Percentiles rank a stretch among this genome's conserved stretches.
Conservation (phyloP, 1,284 basidiomycete genomes). For the Heliocybe sulcata region DNA sequence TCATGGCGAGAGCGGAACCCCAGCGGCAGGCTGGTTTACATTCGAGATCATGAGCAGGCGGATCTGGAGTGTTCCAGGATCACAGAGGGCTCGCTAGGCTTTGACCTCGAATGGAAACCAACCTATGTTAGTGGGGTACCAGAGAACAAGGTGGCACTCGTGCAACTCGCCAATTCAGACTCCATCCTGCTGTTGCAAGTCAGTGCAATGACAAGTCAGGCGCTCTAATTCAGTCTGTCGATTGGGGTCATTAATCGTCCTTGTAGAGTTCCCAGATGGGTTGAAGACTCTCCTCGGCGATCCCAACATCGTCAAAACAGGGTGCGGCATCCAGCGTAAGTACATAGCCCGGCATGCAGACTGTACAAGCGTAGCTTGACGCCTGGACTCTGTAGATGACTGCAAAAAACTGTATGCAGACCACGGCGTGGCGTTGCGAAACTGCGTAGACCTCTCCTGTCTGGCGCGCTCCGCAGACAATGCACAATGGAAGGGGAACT, state of each 20-base stretch:
- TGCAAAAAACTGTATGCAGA: slow-evolving; percentile 56
- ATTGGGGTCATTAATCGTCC: neutral
- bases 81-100: slow-evolving; percentile 31
- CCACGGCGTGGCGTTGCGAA: slow-evolving; percentile 36
- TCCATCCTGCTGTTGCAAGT: slow-evolving; percentile 58
- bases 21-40: neutral
- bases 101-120: slow-evolving; percentile 74
- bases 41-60: neutral
- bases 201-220: slow-evolving; percentile 47
- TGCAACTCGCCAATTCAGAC: slow-evolving; percentile 55
- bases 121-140: slow-evolving; percentile 37
- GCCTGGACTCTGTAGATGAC: slow-evolving; percentile 37
- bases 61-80: slow-evolving; percentile 16
- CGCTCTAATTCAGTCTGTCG: neutral
- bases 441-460: slow-evolving; percentile 61
- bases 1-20: neutral
- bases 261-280: slow-evolving; percentile 45
- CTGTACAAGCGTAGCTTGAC: neutral
- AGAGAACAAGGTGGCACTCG: slow-evolving; percentile 60
- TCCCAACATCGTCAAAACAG: slow-evolving; percentile 47
- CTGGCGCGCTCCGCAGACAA: slow-evolving; percentile 66
- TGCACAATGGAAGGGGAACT: slow-evolving; percentile 58
- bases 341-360: slow-evolving; percentile 1
- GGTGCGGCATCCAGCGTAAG: slow-evolving; percentile 64
- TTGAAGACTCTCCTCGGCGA: slow-evolving; percentile 45